phyloP scores from a whole-genome alignment of 352 stramenopile genomes.

The Pythium aquatile region DNA sequence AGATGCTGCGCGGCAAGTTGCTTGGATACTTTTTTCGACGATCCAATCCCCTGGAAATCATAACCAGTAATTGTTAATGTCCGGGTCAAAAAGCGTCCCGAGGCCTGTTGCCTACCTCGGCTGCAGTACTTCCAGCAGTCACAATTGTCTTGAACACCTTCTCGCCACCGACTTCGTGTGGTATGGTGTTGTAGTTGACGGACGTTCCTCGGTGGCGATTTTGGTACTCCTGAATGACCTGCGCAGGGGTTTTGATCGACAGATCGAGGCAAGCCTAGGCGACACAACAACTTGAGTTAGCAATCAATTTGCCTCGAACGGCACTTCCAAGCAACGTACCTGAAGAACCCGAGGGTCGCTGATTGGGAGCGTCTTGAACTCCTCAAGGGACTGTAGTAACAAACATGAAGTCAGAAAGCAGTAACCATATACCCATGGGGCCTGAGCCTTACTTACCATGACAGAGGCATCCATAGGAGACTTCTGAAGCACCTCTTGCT shows the following conservation, averaged over 20 bases:
- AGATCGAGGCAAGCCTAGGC: conserved; percentile 69
- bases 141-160: conserved; percentile 86
- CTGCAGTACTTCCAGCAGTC: conserved; percentile 56
- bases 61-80: too few species aligned
- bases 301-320: neutral
- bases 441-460: conserved; percentile 8
- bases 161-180: conserved; percentile 43
- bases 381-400: conserved; percentile 41
- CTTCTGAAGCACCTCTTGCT: conserved; percentile 9
- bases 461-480: conserved; percentile 2
- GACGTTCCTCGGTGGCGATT: conserved; percentile 76
- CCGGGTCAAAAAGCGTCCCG: too few species aligned
- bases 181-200: conserved; percentile 80
- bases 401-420: neutral
- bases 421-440: neutral
- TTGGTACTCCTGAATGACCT: conserved; percentile 86
- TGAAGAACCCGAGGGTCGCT: conserved; percentile 62
- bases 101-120: conserved; percentile 69
- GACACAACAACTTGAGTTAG: neutral
- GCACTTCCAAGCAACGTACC: conserved; percentile 21
- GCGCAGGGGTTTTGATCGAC: conserved; percentile 75
- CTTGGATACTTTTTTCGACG: conserved; percentile 83
- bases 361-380: conserved; percentile 70
- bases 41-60: conserved; percentile 48
- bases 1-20: conserved; percentile 74